A percentile compares a stretch with the other conserved stretches of the same genome.
Conservation (phyloP, 2,329 filamentous ascomycete genomes). For the Fusarium devonianum region DNA sequence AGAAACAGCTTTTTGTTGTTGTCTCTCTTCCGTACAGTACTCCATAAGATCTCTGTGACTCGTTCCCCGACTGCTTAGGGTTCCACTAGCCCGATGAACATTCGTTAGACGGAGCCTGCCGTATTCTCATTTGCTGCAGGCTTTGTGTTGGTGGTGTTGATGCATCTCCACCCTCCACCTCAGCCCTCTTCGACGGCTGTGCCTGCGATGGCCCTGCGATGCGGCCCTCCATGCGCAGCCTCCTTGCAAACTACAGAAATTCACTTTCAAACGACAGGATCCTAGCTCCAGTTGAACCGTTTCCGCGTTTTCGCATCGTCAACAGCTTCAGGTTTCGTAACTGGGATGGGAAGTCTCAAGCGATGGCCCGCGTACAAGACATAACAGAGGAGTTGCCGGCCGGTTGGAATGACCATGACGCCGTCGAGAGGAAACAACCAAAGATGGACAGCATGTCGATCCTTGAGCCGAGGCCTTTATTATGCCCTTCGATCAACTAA, state of each 20-base stretch:
- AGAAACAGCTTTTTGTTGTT: constrained; percentile 14
- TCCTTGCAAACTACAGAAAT: constrained; percentile 11
- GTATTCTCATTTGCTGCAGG: constrained; percentile 17
- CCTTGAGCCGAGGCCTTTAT: too few relatives aligned
- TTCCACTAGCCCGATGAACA: constrained; percentile 10
- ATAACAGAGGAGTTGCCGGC: background rate
- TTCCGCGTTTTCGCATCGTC: constrained; percentile 7
- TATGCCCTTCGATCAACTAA: too few relatives aligned
- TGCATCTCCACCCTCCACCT: constrained; percentile 40
- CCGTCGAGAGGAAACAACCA: background rate
- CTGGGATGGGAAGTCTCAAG: constrained; percentile 6
- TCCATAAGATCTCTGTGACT: constrained; percentile 25
- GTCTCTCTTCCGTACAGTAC: too few relatives aligned
- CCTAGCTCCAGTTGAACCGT: background rate
- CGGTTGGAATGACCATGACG: background rate
- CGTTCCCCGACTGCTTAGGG: constrained; percentile 7
- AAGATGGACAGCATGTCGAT: background rate
- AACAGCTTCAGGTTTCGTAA: constrained; percentile 15
- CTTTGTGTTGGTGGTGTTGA: constrained; percentile 5
- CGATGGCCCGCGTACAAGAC: background rate
- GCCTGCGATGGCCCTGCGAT: constrained; percentile 33
- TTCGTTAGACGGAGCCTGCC: constrained; percentile 12
- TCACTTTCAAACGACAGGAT: background rate
- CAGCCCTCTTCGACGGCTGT: constrained; percentile 41
- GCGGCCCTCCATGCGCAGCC: constrained; percentile 28